Evolutionary conservation across 2,329 filamentous ascomycete species (phyloP).

Genomic region (Aspergillus phoenicis): DNA sequence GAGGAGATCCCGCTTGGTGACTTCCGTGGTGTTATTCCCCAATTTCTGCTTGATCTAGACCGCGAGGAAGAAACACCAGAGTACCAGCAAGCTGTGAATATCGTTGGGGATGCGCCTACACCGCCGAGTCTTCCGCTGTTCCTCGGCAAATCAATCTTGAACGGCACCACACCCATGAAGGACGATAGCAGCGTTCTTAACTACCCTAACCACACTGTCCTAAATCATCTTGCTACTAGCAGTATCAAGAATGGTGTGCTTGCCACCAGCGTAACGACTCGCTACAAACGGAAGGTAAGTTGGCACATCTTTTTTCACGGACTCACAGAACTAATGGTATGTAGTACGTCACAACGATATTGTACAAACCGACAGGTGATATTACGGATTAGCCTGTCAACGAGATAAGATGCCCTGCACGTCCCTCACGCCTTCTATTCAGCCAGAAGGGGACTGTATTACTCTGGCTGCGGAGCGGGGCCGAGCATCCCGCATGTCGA

Average conservation of each 20-base stretch:
- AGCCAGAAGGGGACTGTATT: background rate
- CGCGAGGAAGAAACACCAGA: conserved; percentile 74
- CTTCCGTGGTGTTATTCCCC: conserved; percentile 76
- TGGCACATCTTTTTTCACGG: background rate
- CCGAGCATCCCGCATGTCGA: background rate
- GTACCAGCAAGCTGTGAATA: conserved; percentile 73
- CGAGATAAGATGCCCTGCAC: background rate
- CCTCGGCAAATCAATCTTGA: conserved; percentile 90
- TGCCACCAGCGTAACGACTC: conserved; percentile 93
- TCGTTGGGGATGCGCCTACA: conserved; percentile 76
- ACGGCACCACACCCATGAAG: conserved; percentile 88
- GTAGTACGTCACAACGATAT: conserved; percentile 94
- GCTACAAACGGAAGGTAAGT: conserved; percentile 81
- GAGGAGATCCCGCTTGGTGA: conserved; percentile 59
- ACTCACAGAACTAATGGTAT: conserved; percentile 22
- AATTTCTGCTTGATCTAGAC: conserved; percentile 82
- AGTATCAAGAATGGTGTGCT: conserved; percentile 97
- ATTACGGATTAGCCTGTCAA: conserved; percentile 33
- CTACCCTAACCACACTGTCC: conserved; percentile 94
- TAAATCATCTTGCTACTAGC: conserved; percentile 95
- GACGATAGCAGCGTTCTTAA: conserved; percentile 97
- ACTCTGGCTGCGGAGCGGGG: background rate
- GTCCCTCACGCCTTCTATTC: background rate
- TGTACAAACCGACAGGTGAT: conserved; percentile 82
- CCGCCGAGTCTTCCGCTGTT: conserved; percentile 88